Evolutionary conservation across 805 yeast genomes (phyloP).

Genomic region (Ogataea corticis): DNA sequence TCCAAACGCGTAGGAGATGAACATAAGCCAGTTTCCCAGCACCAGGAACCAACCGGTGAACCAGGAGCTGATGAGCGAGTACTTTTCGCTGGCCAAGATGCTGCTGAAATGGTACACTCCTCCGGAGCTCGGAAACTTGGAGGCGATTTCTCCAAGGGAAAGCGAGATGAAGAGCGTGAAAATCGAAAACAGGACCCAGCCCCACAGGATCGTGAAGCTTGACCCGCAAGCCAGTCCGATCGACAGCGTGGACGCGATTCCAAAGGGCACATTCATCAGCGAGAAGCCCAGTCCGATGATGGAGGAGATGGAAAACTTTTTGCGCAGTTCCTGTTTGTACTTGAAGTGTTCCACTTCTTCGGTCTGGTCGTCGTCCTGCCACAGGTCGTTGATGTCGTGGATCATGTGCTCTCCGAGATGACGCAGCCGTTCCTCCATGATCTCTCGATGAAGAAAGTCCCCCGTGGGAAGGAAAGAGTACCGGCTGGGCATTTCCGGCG

Average conservation of each 20-base stretch:
- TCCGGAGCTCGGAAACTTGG: slow-evolving; percentile 76
- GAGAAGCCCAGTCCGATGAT: slow-evolving; percentile 79
- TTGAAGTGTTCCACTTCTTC: slow-evolving; percentile 71
- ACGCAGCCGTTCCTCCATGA: slow-evolving; percentile 24
- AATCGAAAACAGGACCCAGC: slow-evolving; percentile 67
- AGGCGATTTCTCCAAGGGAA: slow-evolving; percentile 74
- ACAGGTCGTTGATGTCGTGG: slow-evolving; percentile 33
- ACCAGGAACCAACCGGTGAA: slow-evolving; percentile 75
- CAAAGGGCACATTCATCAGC: slow-evolving; percentile 80
- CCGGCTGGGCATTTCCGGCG: slow-evolving; percentile 3
- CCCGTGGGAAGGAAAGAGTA: slow-evolving; percentile 19
- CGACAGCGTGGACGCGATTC: slow-evolving; percentile 71
- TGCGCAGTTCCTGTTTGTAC: slow-evolving; percentile 68
- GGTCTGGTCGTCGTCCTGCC: slow-evolving; percentile 44
- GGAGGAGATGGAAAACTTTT: slow-evolving; percentile 67
- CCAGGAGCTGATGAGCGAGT: slow-evolving; percentile 67
- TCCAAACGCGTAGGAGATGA: slow-evolving; percentile 70
- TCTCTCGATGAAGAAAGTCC: slow-evolving; percentile 18
- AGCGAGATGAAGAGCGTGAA: slow-evolving; percentile 65
- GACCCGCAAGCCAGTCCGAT: slow-evolving; percentile 77
- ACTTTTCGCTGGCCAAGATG: slow-evolving; percentile 58
- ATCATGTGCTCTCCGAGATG: slow-evolving; percentile 31
- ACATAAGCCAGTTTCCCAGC: slow-evolving; percentile 77
- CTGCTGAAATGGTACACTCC: slow-evolving; percentile 79
- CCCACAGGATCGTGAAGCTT: slow-evolving; percentile 71